Conservation (phyloP, 257 asterid genomes). For the Jasminum sambac region DNA sequence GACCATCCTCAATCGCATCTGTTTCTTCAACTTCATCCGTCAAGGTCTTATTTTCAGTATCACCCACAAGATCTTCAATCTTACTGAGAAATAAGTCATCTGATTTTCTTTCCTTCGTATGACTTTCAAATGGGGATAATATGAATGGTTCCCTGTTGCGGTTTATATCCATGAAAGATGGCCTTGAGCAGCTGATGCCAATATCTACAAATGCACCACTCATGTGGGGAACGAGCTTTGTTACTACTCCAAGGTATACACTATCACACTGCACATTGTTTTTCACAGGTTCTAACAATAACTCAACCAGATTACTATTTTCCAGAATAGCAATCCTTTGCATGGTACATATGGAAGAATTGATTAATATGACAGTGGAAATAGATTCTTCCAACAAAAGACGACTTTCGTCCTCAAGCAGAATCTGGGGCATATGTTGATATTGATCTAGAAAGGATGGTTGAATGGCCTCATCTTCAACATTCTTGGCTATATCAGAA, state of each 20-base stretch:
- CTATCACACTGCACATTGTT: slow-evolving; percentile 87
- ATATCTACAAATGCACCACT: slow-evolving; percentile 97
- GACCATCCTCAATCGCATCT: slow-evolving; percentile 65
- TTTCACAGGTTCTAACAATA: slow-evolving; percentile 92
- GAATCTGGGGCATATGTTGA: slow-evolving; percentile 39
- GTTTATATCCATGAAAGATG: slow-evolving; percentile 85
- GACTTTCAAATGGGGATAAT: slow-evolving; percentile 53
- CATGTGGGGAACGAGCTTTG: slow-evolving; percentile 89
- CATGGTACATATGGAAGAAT: slow-evolving; percentile 91
- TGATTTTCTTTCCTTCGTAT: slow-evolving; percentile 42
- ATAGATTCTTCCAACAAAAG: slow-evolving; percentile 42
- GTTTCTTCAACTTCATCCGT: slow-evolving; percentile 51
- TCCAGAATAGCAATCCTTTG: slow-evolving; percentile 96
- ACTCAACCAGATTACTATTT: slow-evolving; percentile 77
- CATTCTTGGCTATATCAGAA: slow-evolving; percentile 25
- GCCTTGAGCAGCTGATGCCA: slow-evolving; percentile 86
- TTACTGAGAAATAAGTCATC: slow-evolving; percentile 35
- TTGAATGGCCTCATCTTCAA: slow-evolving; percentile 35
- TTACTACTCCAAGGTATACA: slow-evolving; percentile 82
- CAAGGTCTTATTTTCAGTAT: slow-evolving; percentile 42
- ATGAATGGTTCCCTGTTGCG: slow-evolving; percentile 67
- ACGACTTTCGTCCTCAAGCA: slow-evolving; percentile 50
- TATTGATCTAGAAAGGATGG: slow-evolving; percentile 36
- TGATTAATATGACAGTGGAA: slow-evolving; percentile 77
- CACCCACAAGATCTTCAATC: slow-evolving; percentile 38